Percentiles rank a stretch among this genome's conserved stretches.
Evolutionary conservation across 2,329 filamentous ascomycete genomes (phyloP).

Genomic region (Colletotrichum sp.): DNA sequence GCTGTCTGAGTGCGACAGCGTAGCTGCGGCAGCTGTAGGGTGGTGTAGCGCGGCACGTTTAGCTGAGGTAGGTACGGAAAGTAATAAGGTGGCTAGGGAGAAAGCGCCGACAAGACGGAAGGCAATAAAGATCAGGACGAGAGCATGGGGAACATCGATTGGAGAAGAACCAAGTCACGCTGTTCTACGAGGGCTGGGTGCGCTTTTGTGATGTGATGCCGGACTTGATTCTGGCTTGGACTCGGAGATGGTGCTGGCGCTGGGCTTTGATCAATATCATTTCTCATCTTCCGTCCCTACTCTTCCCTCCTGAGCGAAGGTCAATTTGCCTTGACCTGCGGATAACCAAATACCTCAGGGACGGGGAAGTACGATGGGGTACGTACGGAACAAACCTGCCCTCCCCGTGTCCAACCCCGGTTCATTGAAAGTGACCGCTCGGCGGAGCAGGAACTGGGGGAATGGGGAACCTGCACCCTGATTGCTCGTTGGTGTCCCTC

Average conservation of each 20-base stretch:
- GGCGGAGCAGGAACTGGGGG: conserved; percentile 3
- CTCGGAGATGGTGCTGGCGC: neutral
- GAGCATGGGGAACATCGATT: neutral
- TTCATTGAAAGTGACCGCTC: neutral
- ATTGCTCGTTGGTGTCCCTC: neutral
- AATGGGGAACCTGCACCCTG: neutral
- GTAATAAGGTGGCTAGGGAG: neutral
- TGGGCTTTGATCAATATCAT: neutral
- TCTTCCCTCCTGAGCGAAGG: neutral
- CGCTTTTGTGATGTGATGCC: neutral
- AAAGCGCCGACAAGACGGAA: neutral
- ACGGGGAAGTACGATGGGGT: neutral
- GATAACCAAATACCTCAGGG: neutral
- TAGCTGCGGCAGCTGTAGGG: neutral
- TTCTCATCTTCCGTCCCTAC: neutral
- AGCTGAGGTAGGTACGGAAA: neutral
- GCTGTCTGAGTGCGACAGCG: neutral
- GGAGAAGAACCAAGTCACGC: neutral
- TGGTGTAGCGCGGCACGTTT: neutral
- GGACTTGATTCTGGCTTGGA: neutral
- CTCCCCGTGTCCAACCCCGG: neutral
- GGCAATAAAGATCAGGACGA: neutral
- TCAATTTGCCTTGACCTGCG: neutral
- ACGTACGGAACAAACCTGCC: neutral
- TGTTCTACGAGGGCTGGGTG: neutral